These are phyloP conservation scores for Aphanomyces euteiches DNA, from an alignment of 352 stramenopile genomes.

Conservation along the genomic window DNA sequence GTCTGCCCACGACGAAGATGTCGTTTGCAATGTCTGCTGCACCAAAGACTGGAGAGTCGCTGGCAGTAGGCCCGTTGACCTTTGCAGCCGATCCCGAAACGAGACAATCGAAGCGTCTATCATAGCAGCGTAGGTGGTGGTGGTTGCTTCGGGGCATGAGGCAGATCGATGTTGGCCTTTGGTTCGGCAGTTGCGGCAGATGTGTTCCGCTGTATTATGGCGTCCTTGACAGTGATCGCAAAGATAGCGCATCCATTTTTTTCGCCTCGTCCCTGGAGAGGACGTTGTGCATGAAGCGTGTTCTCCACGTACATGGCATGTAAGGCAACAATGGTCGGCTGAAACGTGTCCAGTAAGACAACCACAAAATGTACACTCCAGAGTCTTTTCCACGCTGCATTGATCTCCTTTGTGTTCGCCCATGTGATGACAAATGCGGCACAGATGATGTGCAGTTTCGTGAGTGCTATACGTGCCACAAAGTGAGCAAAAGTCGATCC, in stretches of 20 bases:
- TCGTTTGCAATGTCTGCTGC: constrained; percentile 48
- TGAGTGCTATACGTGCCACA: constrained; percentile 22
- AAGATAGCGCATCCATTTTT: constrained; percentile 33
- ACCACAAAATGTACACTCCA: constrained; percentile 20
- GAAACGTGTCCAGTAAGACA: neutral
- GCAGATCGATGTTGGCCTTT: constrained; percentile 61
- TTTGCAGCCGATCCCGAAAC: constrained; percentile 70
- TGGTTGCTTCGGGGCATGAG: constrained; percentile 47
- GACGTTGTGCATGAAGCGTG: constrained; percentile 6
- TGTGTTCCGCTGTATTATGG: constrained; percentile 50
- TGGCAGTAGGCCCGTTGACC: constrained; percentile 38
- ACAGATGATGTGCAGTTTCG: constrained; percentile 10
- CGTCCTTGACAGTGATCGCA: constrained; percentile 58
- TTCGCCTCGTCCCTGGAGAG: neutral
- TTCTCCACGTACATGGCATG: constrained; percentile 18
- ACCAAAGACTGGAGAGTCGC: constrained; percentile 52
- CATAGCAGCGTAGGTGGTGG: constrained; percentile 19
- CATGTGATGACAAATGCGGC: constrained; percentile 21
- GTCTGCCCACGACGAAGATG: constrained; percentile 48
- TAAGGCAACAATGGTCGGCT: constrained; percentile 15
- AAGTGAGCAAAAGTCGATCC: constrained; percentile 4
- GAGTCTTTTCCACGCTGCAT: neutral
- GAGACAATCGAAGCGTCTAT: constrained; percentile 26
- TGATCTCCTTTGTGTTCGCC: neutral
- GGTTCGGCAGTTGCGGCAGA: constrained; percentile 58